Base-by-base conservation (phyloP, 2,329 filamentous ascomycete genomes). In the Pseudocercospora ulei region DNA sequence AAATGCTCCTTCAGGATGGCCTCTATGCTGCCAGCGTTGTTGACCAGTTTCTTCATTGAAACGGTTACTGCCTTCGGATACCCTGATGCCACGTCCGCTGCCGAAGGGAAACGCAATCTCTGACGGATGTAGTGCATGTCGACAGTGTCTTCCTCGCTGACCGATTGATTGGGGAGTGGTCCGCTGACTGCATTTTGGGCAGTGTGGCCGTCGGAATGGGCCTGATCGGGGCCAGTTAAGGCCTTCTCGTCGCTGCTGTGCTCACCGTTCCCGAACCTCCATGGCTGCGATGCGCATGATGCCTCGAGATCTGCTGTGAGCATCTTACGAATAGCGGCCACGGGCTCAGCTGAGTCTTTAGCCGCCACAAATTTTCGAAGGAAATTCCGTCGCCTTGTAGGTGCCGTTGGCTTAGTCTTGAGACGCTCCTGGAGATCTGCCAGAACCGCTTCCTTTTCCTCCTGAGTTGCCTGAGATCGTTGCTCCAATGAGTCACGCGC, bases 401-500 rank as follows among this genome's bases (percentile, higher is more conserved):
- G 20, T 18, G 35, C 39, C 28, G 17, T 37, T 7, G 43, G 39
- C 20, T 16, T 31, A 9, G 11, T 28, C 9, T 27, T 12, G 3
- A 38, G 24, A 18, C 35, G 35, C 8, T 8, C 13, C 24, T 38
- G 24, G 7, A 38, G 18, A 22, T 38, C 35, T 18, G 14, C 11
- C 18, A 39, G 22, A n/a, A 33, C 38, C 2, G 42, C 38, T 19
- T 35, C 22, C 19, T 41, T 37, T 23, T 46, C 28, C n/a, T 20
- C n/a, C 13, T 19, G 7, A 17, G 22, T 35, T 7, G 12, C 19
- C 8, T 18, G 9, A 2, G 29, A 35, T n/a, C 23, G 33, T 18
- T 26, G 23, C 6, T 29, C 25, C 14, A 41, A 17, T 3, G 18
- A 33, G 24, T 41, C 22, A 7, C 42, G 42, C 16, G 35, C 42